Evolutionary conservation across 2,329 filamentous ascomycete genomes (phyloP).

Genomic region (Cytospora piceicola): DNA sequence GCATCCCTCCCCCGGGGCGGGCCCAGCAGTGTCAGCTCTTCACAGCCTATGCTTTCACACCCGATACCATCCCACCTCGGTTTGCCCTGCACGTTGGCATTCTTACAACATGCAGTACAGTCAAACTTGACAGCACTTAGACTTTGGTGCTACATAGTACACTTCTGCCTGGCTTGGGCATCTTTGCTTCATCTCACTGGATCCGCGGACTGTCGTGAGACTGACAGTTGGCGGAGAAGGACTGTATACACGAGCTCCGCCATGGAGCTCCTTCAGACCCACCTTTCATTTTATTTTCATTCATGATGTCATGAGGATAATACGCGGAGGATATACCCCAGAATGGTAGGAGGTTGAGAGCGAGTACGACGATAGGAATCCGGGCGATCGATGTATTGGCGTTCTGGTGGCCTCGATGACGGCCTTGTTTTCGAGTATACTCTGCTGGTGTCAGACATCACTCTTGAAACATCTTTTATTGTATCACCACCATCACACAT

Average conservation of each 20-base stretch:
- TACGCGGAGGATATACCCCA: conserved; percentile 32
- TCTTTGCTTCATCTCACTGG: conserved; percentile 7
- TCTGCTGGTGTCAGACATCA: background rate
- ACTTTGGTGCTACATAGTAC: conserved; percentile 9
- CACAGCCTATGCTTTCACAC: conserved; percentile 1
- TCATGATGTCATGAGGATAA: conserved; percentile 26
- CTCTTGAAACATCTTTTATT: background rate
- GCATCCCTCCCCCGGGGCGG: conserved; percentile 5
- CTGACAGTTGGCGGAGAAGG: background rate
- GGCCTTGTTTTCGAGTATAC: background rate
- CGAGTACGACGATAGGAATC: background rate
- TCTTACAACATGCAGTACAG: background rate
- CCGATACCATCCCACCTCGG: background rate
- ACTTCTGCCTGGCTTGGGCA: background rate
- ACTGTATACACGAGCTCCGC: conserved; percentile 2
- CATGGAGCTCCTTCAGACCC: background rate
- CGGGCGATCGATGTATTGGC: background rate
- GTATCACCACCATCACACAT: background rate
- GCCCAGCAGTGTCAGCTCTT: conserved; percentile 17
- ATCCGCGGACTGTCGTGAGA: conserved; percentile 2
- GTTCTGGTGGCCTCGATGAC: conserved; percentile 8
- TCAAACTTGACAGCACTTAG: background rate
- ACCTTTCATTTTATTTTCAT: conserved; percentile 4
- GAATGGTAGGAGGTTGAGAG: conserved; percentile 13
- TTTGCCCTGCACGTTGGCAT: conserved; percentile 12